phyloP scores from a whole-genome alignment of 1,284 basidiomycete species.

The Vanrija sp. region DNA sequence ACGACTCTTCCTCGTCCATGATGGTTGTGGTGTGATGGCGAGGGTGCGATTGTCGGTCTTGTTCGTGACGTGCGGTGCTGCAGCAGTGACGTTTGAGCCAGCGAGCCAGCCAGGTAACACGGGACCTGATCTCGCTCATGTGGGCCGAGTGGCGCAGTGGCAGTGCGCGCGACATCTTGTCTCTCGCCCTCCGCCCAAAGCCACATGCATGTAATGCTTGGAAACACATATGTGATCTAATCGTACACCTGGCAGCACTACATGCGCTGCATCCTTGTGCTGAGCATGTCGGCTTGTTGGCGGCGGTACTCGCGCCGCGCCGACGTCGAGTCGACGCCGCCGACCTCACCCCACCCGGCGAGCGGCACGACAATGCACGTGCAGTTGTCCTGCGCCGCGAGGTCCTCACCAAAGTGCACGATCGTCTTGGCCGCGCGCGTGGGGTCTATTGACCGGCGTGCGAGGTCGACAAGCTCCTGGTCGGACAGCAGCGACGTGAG shows the following conservation, averaged over 20 bases:
- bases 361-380: slow-evolving; percentile 91
- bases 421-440: slow-evolving; percentile 77
- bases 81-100: too few species aligned
- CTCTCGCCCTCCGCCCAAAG: too few species aligned
- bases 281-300: slow-evolving; percentile 58
- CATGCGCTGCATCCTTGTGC: slow-evolving; percentile 49
- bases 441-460: slow-evolving; percentile 67
- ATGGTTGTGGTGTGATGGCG: slow-evolving; percentile 6
- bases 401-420: slow-evolving; percentile 80
- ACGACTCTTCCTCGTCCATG: slow-evolving; percentile 45
- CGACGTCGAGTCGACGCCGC: slow-evolving; percentile 68
- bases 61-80: too few species aligned
- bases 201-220: too few species aligned
- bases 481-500: slow-evolving; percentile 86
- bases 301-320: slow-evolving; percentile 74
- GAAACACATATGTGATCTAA: not conserved
- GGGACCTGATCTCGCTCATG: too few species aligned
- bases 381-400: slow-evolving; percentile 87
- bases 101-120: too few species aligned
- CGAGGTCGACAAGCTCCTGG: slow-evolving; percentile 90
- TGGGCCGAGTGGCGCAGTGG: too few species aligned
- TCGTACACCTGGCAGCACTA: slow-evolving; percentile 8
- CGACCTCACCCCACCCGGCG: slow-evolving; percentile 80
- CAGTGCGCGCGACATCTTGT: too few species aligned
- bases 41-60: slow-evolving; percentile 1